These are phyloP conservation scores for Skeletonema costatum DNA, from an alignment of 108 stramenopile genomes.

Conservation along the genomic window DNA sequence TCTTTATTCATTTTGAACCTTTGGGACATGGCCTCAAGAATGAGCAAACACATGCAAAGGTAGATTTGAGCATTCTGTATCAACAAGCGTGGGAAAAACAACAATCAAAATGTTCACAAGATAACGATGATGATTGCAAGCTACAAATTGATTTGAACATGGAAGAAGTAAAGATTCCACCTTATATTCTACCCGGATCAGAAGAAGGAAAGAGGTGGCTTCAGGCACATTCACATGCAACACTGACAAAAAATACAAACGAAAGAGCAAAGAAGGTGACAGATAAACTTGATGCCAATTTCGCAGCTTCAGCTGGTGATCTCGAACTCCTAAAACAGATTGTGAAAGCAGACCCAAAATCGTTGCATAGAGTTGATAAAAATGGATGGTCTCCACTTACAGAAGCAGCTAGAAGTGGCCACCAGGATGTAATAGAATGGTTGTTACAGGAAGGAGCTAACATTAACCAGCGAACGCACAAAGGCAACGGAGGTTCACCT, in stretches of 20 bases:
- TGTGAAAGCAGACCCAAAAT: slow-evolving; percentile 38
- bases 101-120: slow-evolving; percentile 7
- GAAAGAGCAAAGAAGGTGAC: slow-evolving; percentile 1
- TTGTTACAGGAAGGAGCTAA: slow-evolving; percentile 46
- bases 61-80: slow-evolving; percentile 24
- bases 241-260: slow-evolving; percentile 5
- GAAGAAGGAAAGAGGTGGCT: slow-evolving; percentile 32
- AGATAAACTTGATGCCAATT: slow-evolving; percentile 48
- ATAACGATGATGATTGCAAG: slow-evolving; percentile 12
- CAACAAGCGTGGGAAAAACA: slow-evolving; percentile 34
- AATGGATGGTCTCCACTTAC: slow-evolving; percentile 88
- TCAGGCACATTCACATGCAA: slow-evolving; percentile 31
- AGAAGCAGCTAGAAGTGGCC: slow-evolving; percentile 81
- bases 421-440: slow-evolving; percentile 60
- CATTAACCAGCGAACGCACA: slow-evolving; percentile 68
- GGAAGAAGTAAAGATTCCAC: slow-evolving; percentile 7
- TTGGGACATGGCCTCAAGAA: slow-evolving; percentile 50
- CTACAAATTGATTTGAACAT: slow-evolving; percentile 30
- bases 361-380: slow-evolving; percentile 58
- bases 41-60: not conserved
- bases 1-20: slow-evolving; percentile 94
- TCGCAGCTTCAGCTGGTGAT: slow-evolving; percentile 61
- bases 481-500: slow-evolving; percentile 61
- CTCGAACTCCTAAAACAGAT: slow-evolving; percentile 51
- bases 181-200: slow-evolving; percentile 35